Evolutionary conservation across 1,139 yeast genomes (phyloP), one percentile per base, ranked within the genome.

Genomic region (Blastobotrys ciferrii): DNA sequence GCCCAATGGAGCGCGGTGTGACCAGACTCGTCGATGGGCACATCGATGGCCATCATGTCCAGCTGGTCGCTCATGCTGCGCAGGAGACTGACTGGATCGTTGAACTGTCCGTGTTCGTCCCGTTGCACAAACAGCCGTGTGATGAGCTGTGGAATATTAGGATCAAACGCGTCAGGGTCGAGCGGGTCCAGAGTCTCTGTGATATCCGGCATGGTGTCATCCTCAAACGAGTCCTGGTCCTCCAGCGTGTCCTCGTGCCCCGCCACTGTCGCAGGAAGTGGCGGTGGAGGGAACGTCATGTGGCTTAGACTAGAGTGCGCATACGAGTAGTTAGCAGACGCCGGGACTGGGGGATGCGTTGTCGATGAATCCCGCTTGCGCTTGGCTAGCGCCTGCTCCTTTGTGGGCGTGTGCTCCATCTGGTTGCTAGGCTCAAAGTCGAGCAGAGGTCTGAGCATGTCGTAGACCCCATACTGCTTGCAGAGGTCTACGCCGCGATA

Each of bases 1-100:
- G 97, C 95, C 95, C 98, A 87, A 66, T 94, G 99, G 51, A 94
- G 74, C 1, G 96, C 89, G 0, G 96, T 84, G 62, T 92, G 94
- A 0, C 98, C 98, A 50, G 85, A 81, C 58, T 86, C 94, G 66
- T 94, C 99, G 43, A 94, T 87, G 1, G 96, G 82, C 36, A 88
- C 87, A 60, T 87, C 89, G 48, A 88, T 76, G 54, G 81, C 78
- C 20, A 55, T 50, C 6, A 48, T 42, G 23, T 46, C 47, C 25
- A 58, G 49, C 31, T 54, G 55, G 13, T 53, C 52, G 18, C 37
- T 15, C 28, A 47, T 53, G 43, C 48, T 35, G 14, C 15, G 17
- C 18, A 49, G 43, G 15, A 46, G 32, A 6, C 31, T n/a, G 2
- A 49, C 49, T 3, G 52, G 52, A 38, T 49, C 52, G 13, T 31